phyloP scores from a whole-genome alignment of 345 rosid genomes.

The Psidium guajava region DNA sequence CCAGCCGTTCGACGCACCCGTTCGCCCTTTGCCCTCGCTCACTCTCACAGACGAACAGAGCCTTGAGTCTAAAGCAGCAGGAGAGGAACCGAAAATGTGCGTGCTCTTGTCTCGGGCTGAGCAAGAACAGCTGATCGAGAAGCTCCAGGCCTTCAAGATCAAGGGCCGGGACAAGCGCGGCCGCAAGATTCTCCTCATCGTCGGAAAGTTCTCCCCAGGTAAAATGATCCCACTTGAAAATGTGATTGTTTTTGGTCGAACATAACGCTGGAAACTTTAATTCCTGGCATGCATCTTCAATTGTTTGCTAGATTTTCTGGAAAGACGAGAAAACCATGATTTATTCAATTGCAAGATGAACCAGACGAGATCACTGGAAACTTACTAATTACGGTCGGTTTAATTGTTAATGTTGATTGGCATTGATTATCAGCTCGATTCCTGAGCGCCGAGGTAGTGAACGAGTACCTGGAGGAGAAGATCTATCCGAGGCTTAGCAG shows the following conservation, averaged over 20 bases:
- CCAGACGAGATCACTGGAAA: background rate
- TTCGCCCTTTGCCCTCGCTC: background rate
- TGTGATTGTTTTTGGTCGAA: background rate
- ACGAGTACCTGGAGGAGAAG: conserved; percentile 38
- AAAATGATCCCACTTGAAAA: background rate
- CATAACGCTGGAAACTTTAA: background rate
- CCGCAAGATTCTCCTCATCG: conserved; percentile 24
- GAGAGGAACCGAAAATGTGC: background rate
- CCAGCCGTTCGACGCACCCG: background rate
- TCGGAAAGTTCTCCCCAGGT: conserved; percentile 45
- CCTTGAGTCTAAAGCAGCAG: background rate
- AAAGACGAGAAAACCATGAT: background rate
- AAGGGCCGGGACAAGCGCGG: conserved; percentile 42
- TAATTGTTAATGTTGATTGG: background rate
- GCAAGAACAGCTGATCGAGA: conserved; percentile 21
- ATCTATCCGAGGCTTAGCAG: conserved; percentile 25
- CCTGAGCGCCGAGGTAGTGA: conserved; percentile 27
- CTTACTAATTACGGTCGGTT: background rate
- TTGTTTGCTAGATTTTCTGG: background rate
- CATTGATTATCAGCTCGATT: conserved; percentile 17
- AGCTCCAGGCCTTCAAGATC: conserved; percentile 29
- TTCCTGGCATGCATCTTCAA: background rate
- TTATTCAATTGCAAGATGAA: background rate
- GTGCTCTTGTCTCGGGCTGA: background rate
- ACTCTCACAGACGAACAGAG: background rate